Evolutionary conservation across 306 rosid genomes (phyloP), one percentile per base, ranked within the genome.

Genomic region (Medicago ruthenica): DNA sequence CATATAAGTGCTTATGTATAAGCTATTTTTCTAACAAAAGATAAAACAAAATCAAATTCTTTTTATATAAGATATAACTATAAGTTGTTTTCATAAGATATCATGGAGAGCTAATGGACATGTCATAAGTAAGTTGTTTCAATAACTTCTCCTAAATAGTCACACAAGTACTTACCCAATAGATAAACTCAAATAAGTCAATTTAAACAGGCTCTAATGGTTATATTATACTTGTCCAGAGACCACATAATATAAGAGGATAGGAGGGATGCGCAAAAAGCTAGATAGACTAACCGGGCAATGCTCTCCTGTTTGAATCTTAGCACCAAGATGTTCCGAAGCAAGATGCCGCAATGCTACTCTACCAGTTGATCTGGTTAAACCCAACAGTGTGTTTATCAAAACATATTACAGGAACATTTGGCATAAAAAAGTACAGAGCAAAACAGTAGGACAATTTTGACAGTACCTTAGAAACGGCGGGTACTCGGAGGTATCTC

Each of bases 231-330:
- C 37, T 12, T 21, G 16, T 61, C 8, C 66, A 74, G 60, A 37
- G 81, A 65, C 55, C 31, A 10, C 22, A 53, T 14, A 45, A 73
- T 75, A 18, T 14, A 57, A 21, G 50, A 20, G 55, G 21, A 13
- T 2, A 21, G 15, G 21, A 0, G 11, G 39, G 31, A 53, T 20
- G 12, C 39, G 4, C 17, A 53, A 39, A 31, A 64, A 59, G 80
- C 77, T 80, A 74, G 61, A 74, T 61, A 45, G 79, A 87, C 97
- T 87, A 76, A 95, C 97, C 55, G 97, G 93, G 63, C 97, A 95
- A 80, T 95, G 99, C 86, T 95, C 97, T 76, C 97, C 96, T 47
- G 86, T 80, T 83, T 95, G 99, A 82, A 95, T 95, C 77, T 84
- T 74, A 31, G 81, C 98, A 15, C 88, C 85, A 42, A 92, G 98